Evolutionary conservation across 345 rosid genomes (phyloP), one percentile per base, ranked within the genome.

Genomic region (Triadica sebifera): DNA sequence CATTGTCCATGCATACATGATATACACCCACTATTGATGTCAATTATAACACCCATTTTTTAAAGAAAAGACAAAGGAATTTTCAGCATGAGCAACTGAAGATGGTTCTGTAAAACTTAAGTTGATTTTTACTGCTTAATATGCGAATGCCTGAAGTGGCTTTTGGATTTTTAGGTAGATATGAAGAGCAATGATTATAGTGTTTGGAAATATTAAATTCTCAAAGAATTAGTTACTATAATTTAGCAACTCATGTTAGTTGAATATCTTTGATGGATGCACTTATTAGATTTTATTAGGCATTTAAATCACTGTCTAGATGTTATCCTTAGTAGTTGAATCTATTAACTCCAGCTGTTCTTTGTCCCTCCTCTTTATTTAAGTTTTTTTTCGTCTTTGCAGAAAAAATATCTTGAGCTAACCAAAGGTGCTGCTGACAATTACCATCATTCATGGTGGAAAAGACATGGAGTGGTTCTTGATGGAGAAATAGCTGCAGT

Each of bases 371-470:
- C 7, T 46, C 37, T n/a, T n/a, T n/a, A 37, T 41, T 22, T 71
- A 72, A 66, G 38, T 75, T 43, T 65, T 66, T 75, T 49, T 29
- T 67, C 70, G 63, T 75, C 81, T 67, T 87, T 85, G 83, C 91
- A 93, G 99, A 77, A 88, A 82, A 93, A 93, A 70, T 95, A 93
- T 81, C 90, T 95, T 75, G 89, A 84, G 74, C 86, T 95, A 71
- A 91, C 97, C 38, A 93, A 91, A 89, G 99, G 97, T 81, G 99
- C 99, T 77, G 98, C 99, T 50, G 88, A 91, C 64, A 93, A 95
- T 77, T 95, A 89, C 84, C 96, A 95, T 85, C 91, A 77, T 67
- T 95, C 98, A 66, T 95, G 99, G 98, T 95, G 99, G 99, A 93
- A 90, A 87, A 87, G 99, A 78, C 99, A 95, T 83, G 98, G 98